Base-by-base conservation (phyloP, 768 basidiomycete species). In the Russula compacta region DNA sequence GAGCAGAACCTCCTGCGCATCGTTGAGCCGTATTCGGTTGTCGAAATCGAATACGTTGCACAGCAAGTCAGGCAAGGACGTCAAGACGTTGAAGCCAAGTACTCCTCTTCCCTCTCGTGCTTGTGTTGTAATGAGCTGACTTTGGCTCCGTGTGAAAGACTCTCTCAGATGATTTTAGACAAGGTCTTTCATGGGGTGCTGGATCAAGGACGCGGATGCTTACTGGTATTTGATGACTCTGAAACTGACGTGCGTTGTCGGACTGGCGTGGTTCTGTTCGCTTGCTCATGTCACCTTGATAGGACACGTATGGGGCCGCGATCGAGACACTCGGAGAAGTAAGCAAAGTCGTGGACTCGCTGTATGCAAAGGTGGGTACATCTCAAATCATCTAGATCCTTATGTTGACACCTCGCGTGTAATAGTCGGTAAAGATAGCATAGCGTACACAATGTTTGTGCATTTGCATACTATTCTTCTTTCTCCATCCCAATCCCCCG, bases 121-220 rank as follows among this genome's bases (percentile, higher is more conserved):
- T 46, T 57, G 17, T 19, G 39, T 19, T 35, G 29, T 7, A 46
- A 46, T 19, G 17, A 14, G 17, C 50, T 51, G 21, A 53, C 46
- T 12, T 43, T 47, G 36, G 21, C 12, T 10, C 15, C n/a, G 11
- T 53, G 11, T 17, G 36, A 6, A 67, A 95, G 95, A 71, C 75
- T 98, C 32, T 93, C 90, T 35, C 95, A 99, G 71, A 98, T 99
- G 95, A 99, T 98, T 64, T 77, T 98, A 40, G 95, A 98, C 74
- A 95, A 95, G 67, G 84, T 95, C 2, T 82, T 98, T 64, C 83
- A 92, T 64, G 95, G 95, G 6, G 94, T 99, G 1, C 79, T 99
- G n/a, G 95, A 98, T 71, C 95, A 98, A 71, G 93, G 92, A 32
- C 82, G 91, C 3, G 94, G 94, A 0, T 94, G 93, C 69, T 74